Base-by-base conservation (phyloP, 805 yeast genomes). In the Alloascoidea africana region DNA sequence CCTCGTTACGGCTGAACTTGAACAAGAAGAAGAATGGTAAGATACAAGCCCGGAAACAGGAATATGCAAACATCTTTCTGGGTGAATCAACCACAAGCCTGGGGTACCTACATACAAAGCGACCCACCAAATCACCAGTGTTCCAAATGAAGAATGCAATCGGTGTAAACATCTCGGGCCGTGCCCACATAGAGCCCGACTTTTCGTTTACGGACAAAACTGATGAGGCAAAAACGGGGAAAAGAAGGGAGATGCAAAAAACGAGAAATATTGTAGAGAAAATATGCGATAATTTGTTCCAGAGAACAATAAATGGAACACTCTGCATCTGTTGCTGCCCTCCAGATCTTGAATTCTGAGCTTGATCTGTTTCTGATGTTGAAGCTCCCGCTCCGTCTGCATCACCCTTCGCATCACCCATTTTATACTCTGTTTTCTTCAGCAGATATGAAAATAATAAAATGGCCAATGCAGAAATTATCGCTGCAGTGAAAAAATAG, bases 151-250 rank as follows among this genome's bases (percentile, higher is more conserved):
- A 60, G 52, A 79, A 85, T 2, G 84, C 76, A 37, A 85, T 54
- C 2, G 97, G 96, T n/a, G 84, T 69, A 50, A 69, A 77, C 27
- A 76, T 60, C 23, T 55, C 45, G 2, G 44, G 40, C 6, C 37
- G 40, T 41, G 33, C 45, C 16, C 38, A 32, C 13, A 38, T 8
- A 16, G 40, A 39, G 13, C 41, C 4, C 43, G 44, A 19, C 42
- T 38, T 27, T 36, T 55, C 58, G 44, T 66, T 60, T 2, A 60
- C 67, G 2, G 84, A 76, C 35, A 68, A 63, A 5, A 76, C 73
- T 13, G 63, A 64, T 5, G 87, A 71, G 4, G 96, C 96, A 66
- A 85, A 89, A 1, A 87, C 89, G 0, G 98, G 96, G 62, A 86
- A 89, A 14, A 73, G 59, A 40, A 89, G 63, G 0, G 96, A 79